Base-by-base conservation (phyloP, 768 basidiomycete species). In the Saitozyma sp. region DNA sequence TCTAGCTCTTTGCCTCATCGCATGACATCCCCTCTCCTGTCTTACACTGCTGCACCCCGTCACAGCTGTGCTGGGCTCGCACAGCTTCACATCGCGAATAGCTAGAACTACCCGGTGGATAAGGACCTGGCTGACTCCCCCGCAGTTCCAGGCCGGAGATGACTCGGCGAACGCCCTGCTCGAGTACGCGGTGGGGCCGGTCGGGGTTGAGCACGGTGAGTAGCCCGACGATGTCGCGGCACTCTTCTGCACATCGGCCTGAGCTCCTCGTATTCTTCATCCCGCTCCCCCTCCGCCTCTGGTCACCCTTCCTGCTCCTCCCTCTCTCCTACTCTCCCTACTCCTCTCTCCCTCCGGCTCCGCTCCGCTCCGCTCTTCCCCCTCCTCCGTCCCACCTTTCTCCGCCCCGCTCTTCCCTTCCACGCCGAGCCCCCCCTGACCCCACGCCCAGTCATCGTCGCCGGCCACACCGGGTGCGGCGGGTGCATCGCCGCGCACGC, bases 391-490 rank as follows among this genome's bases (percentile, higher is more conserved):
- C n/a, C n/a, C n/a, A n/a, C n/a, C n/a, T n/a, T n/a, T n/a, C 29
- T 39, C 54, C 4, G 29, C 29, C 5, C 11, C 20, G 17, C 48
- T n/a, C 29, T 29, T 29, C 29, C 29, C 10, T 19, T 9, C 8
- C n/a, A 11, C 20, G 29, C 17, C 20, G 46, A 54, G 43, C 37
- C 19, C 58, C 37, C 43, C 50, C 29, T 6, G 29, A 37, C 53
- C 62, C 67, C 50, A 62, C 50, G 43, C 14, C 17, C 46, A 91
- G 90, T 94, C 63, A 82, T 91, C 64, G 81, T 94, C 69, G 89
- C 88, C 29, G 92, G 92, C 16, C 92, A 95, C 76, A 86, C 88
- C 10, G 82, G 86, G 59, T 95, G 92, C 75, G 92, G 90, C 58
- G 92, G 92, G 56, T 80, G 78, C 51, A 86, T 87, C 56, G 80